Evolutionary conservation across 306 rosid genomes (phyloP).

Genomic region (Notholithocarpus densiflorus): DNA sequence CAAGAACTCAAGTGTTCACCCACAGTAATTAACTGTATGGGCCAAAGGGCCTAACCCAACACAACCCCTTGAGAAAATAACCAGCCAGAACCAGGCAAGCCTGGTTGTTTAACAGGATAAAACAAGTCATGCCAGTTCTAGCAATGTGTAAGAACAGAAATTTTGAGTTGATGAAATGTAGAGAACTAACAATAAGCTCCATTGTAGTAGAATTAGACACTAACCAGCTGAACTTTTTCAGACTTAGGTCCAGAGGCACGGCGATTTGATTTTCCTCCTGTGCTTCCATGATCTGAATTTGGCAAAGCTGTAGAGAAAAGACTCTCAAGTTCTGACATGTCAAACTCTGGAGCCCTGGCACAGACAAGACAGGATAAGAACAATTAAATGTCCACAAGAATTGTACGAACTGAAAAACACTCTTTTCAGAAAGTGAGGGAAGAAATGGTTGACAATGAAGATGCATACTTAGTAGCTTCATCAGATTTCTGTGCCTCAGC

Average conservation of each 20-base stretch:
- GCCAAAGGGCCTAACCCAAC: slow-evolving; percentile 7
- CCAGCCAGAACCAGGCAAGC: slow-evolving; percentile 3
- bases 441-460: slow-evolving; percentile 18
- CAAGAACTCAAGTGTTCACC: slow-evolving; percentile 1
- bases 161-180: slow-evolving; percentile 3
- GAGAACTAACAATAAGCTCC: neutral
- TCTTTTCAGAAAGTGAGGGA: slow-evolving; percentile 11
- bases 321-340: slow-evolving; percentile 92
- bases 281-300: slow-evolving; percentile 41
- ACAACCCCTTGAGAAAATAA: neutral
- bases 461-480: slow-evolving; percentile 73
- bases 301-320: slow-evolving; percentile 80
- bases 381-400: slow-evolving; percentile 4
- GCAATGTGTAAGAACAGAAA: slow-evolving; percentile 18
- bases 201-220: slow-evolving; percentile 6
- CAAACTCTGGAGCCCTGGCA: slow-evolving; percentile 95
- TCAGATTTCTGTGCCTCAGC: slow-evolving; percentile 83
- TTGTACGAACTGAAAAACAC: slow-evolving; percentile 6
- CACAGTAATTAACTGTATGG: slow-evolving; percentile 5
- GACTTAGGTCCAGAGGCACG: slow-evolving; percentile 50
- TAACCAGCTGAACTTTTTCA: slow-evolving; percentile 90
- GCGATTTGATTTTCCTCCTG: slow-evolving; percentile 53
- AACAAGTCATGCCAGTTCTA: slow-evolving; percentile 1
- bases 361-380: slow-evolving; percentile 20
- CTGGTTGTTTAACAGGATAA: slow-evolving; percentile 11